Conservation (phyloP, 306 rosid genomes). For the Inga oerstediana region DNA sequence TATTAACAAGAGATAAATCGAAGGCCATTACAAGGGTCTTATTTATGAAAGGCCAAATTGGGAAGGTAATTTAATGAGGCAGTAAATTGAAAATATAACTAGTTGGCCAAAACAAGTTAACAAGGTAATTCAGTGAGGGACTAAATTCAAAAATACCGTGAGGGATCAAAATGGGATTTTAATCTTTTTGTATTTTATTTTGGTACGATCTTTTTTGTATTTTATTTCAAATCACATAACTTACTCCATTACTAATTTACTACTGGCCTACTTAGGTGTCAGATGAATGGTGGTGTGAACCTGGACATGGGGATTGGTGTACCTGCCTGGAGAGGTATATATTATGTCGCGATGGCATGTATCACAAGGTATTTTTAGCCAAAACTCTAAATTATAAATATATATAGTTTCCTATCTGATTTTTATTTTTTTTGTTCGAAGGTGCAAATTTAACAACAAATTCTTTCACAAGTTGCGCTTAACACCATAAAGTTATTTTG, state of each 20-base stretch:
- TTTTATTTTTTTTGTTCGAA: neutral
- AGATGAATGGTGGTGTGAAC: constrained; percentile 98
- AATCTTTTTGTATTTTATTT: neutral
- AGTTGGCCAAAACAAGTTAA: neutral
- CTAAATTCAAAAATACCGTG: neutral
- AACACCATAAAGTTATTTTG: too few species aligned
- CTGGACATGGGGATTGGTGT: constrained; percentile 98
- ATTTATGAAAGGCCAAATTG: neutral
- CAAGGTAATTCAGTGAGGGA: neutral
- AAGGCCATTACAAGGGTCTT: neutral
- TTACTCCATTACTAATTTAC: constrained; percentile 14
- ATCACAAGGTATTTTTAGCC: constrained; percentile 82
- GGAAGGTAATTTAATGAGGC: neutral
- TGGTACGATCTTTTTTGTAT: neutral
- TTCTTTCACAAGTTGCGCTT: too few species aligned
- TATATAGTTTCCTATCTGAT: neutral
- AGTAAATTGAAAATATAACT: neutral
- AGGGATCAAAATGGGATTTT: neutral
- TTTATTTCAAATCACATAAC: constrained; percentile 12
- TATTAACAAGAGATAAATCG: neutral
- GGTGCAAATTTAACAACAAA: too few species aligned
- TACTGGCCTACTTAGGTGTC: constrained; percentile 63
- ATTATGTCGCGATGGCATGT: constrained; percentile 91
- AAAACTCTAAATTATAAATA: constrained; percentile 8
- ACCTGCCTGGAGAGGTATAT: constrained; percentile 87